Conservation (phyloP, 441 rosid genomes). For the Mallotus japonicus region DNA sequence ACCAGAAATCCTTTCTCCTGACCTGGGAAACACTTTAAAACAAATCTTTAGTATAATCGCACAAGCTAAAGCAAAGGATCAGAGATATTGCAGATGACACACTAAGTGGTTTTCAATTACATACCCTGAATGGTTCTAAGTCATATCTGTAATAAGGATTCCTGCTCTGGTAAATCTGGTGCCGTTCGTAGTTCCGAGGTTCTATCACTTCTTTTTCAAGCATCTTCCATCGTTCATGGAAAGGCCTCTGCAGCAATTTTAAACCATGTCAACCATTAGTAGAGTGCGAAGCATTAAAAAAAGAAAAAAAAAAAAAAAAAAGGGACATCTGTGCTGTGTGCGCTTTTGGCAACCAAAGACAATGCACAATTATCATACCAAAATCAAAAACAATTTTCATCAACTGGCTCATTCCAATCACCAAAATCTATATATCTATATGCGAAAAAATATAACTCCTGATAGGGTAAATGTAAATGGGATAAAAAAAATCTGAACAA, state of each 20-base stretch:
- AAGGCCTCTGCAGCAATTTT: slow-evolving; percentile 76
- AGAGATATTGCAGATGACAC: neutral
- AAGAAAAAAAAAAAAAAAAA: too few relatives aligned
- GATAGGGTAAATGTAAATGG: neutral
- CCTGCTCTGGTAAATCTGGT: slow-evolving; percentile 59
- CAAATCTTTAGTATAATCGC: slow-evolving; percentile 25
- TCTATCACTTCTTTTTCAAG: slow-evolving; percentile 93
- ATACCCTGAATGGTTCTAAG: slow-evolving; percentile 96
- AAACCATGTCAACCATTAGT: slow-evolving; percentile 16
- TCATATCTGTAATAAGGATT: slow-evolving; percentile 84
- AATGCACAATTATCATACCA: neutral
- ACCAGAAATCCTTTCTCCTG: slow-evolving; percentile 97
- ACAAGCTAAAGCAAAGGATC: neutral
- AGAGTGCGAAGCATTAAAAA: neutral
- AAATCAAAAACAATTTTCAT: slow-evolving; percentile 3
- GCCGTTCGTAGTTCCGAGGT: slow-evolving; percentile 87
- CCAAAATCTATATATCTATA: neutral
- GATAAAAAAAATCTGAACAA: neutral
- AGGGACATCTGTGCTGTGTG: neutral
- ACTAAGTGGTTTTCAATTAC: slow-evolving; percentile 23
- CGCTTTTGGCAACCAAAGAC: neutral
- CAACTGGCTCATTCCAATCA: slow-evolving; percentile 1
- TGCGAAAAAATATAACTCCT: neutral
- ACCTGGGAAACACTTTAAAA: slow-evolving; percentile 52
- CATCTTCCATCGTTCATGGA: slow-evolving; percentile 96